Evolutionary conservation across 2,329 filamentous ascomycete genomes (phyloP).

Genomic region (Fusarium sp.): DNA sequence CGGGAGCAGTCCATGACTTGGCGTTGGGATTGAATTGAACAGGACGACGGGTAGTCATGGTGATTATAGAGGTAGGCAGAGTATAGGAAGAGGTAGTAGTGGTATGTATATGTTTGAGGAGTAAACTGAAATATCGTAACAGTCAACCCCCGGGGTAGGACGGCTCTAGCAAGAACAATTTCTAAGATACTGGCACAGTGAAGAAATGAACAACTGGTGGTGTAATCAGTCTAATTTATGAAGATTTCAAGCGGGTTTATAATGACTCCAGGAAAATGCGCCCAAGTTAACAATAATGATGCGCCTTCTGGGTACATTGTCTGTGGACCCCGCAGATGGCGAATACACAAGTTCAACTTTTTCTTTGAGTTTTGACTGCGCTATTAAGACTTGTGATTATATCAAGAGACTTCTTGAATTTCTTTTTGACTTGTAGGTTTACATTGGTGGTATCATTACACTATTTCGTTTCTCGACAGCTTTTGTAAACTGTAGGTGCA

Average conservation of each 20-base stretch:
- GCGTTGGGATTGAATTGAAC: conserved; percentile 42
- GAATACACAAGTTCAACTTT: neutral
- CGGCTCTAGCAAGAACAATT: neutral
- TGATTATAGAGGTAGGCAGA: neutral
- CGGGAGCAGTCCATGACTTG: conserved; percentile 21
- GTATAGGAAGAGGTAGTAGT: neutral
- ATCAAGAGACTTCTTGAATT: too few relatives aligned
- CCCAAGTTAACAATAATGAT: conserved; percentile 9
- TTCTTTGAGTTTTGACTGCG: too few relatives aligned
- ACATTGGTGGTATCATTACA: too few relatives aligned
- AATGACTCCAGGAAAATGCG: neutral
- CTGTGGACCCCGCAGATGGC: neutral
- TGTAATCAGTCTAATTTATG: neutral
- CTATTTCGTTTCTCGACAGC: too few relatives aligned
- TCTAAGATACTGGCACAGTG: neutral
- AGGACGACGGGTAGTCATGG: conserved; percentile 37
- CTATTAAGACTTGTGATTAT: too few relatives aligned
- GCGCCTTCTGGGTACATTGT: conserved; percentile 36
- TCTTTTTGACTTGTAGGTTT: too few relatives aligned
- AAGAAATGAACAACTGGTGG: neutral
- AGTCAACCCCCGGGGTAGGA: too few relatives aligned
- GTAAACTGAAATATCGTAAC: too few relatives aligned
- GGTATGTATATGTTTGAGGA: neutral
- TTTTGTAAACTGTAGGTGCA: too few relatives aligned
- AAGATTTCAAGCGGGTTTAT: conserved; percentile 2